These are phyloP conservation scores for Rhynchospora pubera DNA, from an alignment of 176 grass and related monocot genomes.

Conservation along the genomic window DNA sequence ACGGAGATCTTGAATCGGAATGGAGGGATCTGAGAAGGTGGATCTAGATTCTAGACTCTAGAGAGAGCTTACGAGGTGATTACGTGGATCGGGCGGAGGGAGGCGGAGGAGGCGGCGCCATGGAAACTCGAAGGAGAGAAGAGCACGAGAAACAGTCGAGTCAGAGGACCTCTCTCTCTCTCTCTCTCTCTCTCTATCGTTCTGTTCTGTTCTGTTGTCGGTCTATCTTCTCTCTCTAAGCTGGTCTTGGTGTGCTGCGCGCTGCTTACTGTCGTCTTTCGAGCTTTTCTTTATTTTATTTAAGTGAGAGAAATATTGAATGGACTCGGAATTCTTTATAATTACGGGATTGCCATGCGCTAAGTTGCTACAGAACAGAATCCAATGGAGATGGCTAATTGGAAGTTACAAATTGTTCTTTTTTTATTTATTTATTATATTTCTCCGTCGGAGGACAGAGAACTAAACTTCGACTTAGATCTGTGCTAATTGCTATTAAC, in stretches of 20 bases:
- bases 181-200: too few species aligned
- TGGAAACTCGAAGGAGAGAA: background rate
- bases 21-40: slow-evolving; percentile 25
- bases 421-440: background rate
- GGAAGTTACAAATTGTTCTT: background rate
- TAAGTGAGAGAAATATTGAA: background rate
- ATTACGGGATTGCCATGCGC: background rate
- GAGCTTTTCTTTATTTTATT: background rate
- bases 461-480: background rate
- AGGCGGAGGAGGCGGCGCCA: background rate
- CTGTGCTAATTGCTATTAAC: background rate
- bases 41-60: slow-evolving; percentile 12
- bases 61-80: background rate
- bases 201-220: too few species aligned
- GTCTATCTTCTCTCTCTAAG: slow-evolving; percentile 11
- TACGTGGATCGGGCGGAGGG: background rate
- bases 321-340: background rate
- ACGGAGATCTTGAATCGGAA: slow-evolving; percentile 24
- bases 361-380: background rate
- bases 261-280: background rate
- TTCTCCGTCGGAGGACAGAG: too few species aligned
- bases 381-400: background rate
- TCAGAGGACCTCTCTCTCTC: slow-evolving; percentile 8
- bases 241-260: background rate
- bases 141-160: slow-evolving; percentile 2